A percentile compares a stretch with the other conserved stretches of the same genome.
These are phyloP conservation scores for Cyamopsis tetragonoloba DNA, from an alignment of 306 rosid genomes.

Conservation along the genomic window DNA sequence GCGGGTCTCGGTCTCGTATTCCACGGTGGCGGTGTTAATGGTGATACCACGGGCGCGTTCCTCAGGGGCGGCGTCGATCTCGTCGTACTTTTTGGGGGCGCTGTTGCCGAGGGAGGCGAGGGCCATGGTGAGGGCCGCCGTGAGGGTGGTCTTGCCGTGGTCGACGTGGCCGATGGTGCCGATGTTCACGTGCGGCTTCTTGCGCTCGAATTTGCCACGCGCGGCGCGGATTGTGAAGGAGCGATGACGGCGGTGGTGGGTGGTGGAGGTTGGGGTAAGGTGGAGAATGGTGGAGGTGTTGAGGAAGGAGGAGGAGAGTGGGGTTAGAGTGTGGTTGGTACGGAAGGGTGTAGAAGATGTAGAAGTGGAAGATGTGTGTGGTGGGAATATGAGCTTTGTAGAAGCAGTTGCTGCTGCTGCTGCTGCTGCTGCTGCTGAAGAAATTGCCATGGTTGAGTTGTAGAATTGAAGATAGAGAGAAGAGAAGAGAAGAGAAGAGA, in stretches of 20 bases:
- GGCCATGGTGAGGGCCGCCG: slow-evolving; percentile 92
- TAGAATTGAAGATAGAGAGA: no score
- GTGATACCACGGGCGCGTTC: slow-evolving; percentile 87
- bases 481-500: not conserved
- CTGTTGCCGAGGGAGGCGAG: slow-evolving; percentile 56
- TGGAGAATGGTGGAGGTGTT: slow-evolving; percentile 63
- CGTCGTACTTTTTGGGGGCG: slow-evolving; percentile 76
- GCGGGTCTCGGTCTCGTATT: slow-evolving; percentile 77
- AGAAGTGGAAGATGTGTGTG: slow-evolving; percentile 20
- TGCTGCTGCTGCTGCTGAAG: slow-evolving; percentile 36
- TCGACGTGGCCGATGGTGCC: slow-evolving; percentile 94
- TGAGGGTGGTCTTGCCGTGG: slow-evolving; percentile 91
- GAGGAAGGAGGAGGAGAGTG: slow-evolving; percentile 60
- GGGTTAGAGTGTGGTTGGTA: slow-evolving; percentile 41
- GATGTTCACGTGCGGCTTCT: slow-evolving; percentile 82
- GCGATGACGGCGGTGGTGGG: slow-evolving; percentile 6
- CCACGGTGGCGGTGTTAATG: slow-evolving; percentile 82
- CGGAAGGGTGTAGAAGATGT: slow-evolving; percentile 30
- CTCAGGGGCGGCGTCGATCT: slow-evolving; percentile 87
- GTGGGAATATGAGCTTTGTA: slow-evolving; percentile 37
- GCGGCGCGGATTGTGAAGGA: slow-evolving; percentile 70
- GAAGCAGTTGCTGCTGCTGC: slow-evolving; percentile 38
- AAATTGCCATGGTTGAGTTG: slow-evolving; percentile 41
- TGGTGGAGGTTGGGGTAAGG: slow-evolving; percentile 35
- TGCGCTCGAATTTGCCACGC: slow-evolving; percentile 78